These are phyloP conservation scores for Calonectria henricotiae DNA, from an alignment of 2,329 filamentous ascomycete species.

Conservation along the genomic window DNA sequence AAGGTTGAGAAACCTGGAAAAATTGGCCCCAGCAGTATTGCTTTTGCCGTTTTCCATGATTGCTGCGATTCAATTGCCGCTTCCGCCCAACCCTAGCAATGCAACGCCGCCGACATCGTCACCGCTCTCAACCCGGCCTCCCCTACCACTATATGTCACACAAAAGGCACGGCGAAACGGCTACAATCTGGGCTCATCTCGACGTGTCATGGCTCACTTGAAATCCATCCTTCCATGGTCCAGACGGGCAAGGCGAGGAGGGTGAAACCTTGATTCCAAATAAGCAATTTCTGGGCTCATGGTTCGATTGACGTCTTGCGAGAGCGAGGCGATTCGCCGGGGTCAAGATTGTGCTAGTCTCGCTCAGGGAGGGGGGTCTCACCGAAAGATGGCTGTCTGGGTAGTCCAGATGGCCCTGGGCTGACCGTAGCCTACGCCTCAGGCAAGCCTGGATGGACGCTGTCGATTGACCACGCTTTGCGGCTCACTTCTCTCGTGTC, in stretches of 20 bases:
- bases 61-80: conserved; percentile 22
- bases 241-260: neutral
- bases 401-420: conserved; percentile 19
- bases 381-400: conserved; percentile 18
- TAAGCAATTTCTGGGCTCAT: conserved; percentile 25
- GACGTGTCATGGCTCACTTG: neutral
- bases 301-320: conserved; percentile 27
- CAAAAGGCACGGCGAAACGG: neutral
- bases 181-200: conserved; percentile 7
- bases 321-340: neutral
- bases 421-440: conserved; percentile 19
- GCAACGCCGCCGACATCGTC: conserved; percentile 21
- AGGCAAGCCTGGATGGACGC: conserved; percentile 20
- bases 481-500: conserved; percentile 21
- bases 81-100: conserved; percentile 22
- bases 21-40: conserved; percentile 2
- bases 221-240: neutral
- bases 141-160: conserved; percentile 9
- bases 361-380: neutral
- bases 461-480: conserved; percentile 20
- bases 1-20: conserved; percentile 2
- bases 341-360: conserved; percentile 27
- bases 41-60: conserved; percentile 14
- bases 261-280: conserved; percentile 29
- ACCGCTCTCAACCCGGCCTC: conserved; percentile 13